Conservation (phyloP, 495 filamentous ascomycete species). For the Tricharina praecox region DNA sequence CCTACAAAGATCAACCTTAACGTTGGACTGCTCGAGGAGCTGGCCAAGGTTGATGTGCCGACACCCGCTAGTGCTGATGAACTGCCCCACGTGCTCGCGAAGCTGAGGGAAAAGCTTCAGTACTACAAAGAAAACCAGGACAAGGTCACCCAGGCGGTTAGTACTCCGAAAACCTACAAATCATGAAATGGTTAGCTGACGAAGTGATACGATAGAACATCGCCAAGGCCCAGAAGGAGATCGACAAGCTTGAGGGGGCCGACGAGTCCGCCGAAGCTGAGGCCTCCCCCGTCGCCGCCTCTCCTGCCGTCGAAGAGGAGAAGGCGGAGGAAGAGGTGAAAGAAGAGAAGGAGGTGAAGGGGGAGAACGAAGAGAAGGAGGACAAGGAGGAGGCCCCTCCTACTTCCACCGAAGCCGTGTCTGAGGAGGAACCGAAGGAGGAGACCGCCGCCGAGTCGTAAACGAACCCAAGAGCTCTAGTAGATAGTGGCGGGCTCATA, state of each 20-base stretch:
- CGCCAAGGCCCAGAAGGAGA: slow-evolving; percentile 46
- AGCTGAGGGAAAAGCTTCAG: slow-evolving; percentile 79
- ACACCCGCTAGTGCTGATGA: slow-evolving; percentile 72
- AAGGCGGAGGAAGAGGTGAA: too few relatives aligned
- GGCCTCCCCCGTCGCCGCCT: too few relatives aligned
- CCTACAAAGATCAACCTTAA: slow-evolving; percentile 66
- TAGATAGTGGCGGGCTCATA: too few relatives aligned
- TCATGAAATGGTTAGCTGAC: slow-evolving; percentile 14
- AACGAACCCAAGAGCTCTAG: too few relatives aligned
- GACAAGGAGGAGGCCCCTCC: too few relatives aligned
- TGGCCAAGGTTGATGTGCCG: slow-evolving; percentile 63
- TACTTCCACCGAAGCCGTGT: too few relatives aligned
- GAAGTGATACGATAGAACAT: slow-evolving; percentile 48
- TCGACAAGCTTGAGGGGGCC: slow-evolving; percentile 35
- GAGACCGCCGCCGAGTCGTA: too few relatives aligned
- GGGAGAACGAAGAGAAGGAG: too few relatives aligned
- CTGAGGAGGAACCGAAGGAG: too few relatives aligned
- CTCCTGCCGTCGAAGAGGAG: too few relatives aligned
- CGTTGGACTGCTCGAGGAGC: slow-evolving; percentile 78
- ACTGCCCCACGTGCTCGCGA: slow-evolving; percentile 60
- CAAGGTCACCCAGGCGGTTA: slow-evolving; percentile 77
- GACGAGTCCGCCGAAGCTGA: neutral
- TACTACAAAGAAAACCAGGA: slow-evolving; percentile 86
- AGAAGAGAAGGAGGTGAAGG: too few relatives aligned
- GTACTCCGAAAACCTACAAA: slow-evolving; percentile 18